Evolutionary conservation across 2,329 filamentous ascomycete species (phyloP), one percentile per base, ranked within the genome.

Genomic region (Didymella pomorum): DNA sequence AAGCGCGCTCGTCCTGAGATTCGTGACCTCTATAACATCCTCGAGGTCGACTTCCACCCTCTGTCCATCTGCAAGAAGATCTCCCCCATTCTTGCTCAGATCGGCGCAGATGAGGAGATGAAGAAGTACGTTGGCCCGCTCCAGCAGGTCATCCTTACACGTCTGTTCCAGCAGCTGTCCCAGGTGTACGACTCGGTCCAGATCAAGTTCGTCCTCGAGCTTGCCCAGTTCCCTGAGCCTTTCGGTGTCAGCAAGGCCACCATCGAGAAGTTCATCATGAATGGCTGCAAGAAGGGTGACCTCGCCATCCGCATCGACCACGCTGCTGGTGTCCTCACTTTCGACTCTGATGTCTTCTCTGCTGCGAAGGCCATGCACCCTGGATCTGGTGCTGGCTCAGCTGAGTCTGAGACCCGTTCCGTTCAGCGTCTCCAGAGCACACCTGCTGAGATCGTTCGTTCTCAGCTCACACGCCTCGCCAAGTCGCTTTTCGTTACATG

Each of bases 201-300:
- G 77, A 86, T 99, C 61, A 86, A 87, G 71, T 98, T 98, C 71
- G 94, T 99, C 45, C 90, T 97, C 78, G 89, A 91, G 72, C 89
- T 99, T 53, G 95, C 95, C 63, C 87, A 95, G 74, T 99, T 99
- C 85, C 95, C 95, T 10, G 93, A 96, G 76, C 92, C 95, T 41
- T 98, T 96, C 86, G 90, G 97, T 80, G 93, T 98, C 67, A 90
- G 87, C 64, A 89, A 91, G 52, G 88, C 89, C 66, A 96, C 92
- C 62, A 96, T 99, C 67, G 95, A 99, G 84, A 99, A 98, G 83
- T 99, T 99, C 84, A 98, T 99, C 84, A 99, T 99, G 95, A 99
- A 99, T 79, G 95, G 95, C 64, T 98, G 96, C 86, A 99, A 99
- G 88, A 99, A 99, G 87, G 95, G 95, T 56, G 95, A 99, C 71